Conservation (phyloP, 768 basidiomycete species). For the Kwoniella pini region DNA sequence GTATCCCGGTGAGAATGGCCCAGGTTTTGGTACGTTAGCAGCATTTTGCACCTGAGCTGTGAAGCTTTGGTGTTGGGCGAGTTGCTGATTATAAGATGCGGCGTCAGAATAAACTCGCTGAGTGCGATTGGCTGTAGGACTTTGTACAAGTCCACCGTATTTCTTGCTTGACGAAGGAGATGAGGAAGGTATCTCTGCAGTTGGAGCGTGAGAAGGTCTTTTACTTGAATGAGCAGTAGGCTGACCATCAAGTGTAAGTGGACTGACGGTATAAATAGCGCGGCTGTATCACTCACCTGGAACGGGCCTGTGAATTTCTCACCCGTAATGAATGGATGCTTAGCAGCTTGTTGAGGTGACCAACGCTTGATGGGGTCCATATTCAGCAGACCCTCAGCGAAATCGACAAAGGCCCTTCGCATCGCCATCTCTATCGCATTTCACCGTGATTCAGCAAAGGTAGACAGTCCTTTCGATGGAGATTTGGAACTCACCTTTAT, state of each 20-base stretch:
- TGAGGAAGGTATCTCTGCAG: slow-evolving; percentile 8
- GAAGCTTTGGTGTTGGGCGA: slow-evolving; percentile 89
- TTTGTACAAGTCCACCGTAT: slow-evolving; percentile 88
- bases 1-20: slow-evolving; percentile 33
- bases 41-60: slow-evolving; percentile 80
- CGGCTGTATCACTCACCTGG: slow-evolving; percentile 40
- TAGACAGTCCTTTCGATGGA: no score
- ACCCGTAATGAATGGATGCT: slow-evolving; percentile 97
- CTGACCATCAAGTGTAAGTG: no score
- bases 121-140: slow-evolving; percentile 70
- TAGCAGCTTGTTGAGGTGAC: slow-evolving; percentile 92
- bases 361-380: slow-evolving; percentile 93
- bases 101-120: slow-evolving; percentile 87
- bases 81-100: slow-evolving; percentile 88
- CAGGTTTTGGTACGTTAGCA: slow-evolving; percentile 39
- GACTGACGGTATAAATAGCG: no score
- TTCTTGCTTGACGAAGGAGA: slow-evolving; percentile 36
- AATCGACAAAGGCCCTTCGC: slow-evolving; percentile 93
- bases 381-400: slow-evolving; percentile 89
- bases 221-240: slow-evolving; percentile 1
- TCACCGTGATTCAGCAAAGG: no score
- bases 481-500: slow-evolving; percentile 72
- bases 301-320: slow-evolving; percentile 73
- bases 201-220: background rate
- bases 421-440: slow-evolving; percentile 78